These are phyloP conservation scores for Saccharomycopsis phalli DNA, from an alignment of 1,139 yeast species.

Conservation along the genomic window DNA sequence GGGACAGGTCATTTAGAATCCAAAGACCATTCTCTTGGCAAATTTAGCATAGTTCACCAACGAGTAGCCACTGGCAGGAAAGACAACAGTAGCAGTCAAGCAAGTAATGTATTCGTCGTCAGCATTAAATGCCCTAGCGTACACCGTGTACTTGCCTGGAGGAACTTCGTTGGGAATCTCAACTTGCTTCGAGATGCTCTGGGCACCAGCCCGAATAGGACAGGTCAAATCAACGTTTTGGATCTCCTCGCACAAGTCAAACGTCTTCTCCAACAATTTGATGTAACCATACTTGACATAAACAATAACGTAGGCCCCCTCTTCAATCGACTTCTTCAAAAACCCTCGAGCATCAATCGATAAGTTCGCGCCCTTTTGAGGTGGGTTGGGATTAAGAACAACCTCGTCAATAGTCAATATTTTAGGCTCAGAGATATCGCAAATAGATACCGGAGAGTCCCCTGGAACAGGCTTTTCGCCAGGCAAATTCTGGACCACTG, in stretches of 20 bases:
- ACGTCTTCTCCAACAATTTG: conserved; percentile 73
- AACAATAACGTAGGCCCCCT: conserved; percentile 89
- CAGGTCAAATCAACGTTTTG: conserved; percentile 70
- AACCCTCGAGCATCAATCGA: conserved; percentile 69
- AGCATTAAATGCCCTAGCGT: conserved; percentile 80
- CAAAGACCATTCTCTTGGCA: conserved; percentile 13
- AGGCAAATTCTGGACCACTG: conserved; percentile 14
- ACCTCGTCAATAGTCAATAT: conserved; percentile 53
- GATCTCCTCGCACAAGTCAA: conserved; percentile 83
- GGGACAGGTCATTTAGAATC: no score
- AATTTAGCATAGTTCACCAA: conserved; percentile 13
- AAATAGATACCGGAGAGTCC: conserved; percentile 70
- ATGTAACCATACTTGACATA: conserved; percentile 91
- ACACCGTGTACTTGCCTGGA: conserved; percentile 81
- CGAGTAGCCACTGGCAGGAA: conserved; percentile 30
- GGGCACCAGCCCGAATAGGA: conserved; percentile 66
- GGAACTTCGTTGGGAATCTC: conserved; percentile 92
- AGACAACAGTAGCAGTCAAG: conserved; percentile 68
- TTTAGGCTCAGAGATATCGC: conserved; percentile 61
- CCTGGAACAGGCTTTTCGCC: conserved; percentile 75
- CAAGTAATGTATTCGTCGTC: conserved; percentile 80
- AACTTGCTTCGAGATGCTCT: conserved; percentile 58
- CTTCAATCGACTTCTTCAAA: conserved; percentile 47
- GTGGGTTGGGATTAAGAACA: conserved; percentile 75
- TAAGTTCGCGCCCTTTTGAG: conserved; percentile 68